Evolutionary conservation across 345 rosid genomes (phyloP).

Genomic region (Cardamine chenopodiifolia): DNA sequence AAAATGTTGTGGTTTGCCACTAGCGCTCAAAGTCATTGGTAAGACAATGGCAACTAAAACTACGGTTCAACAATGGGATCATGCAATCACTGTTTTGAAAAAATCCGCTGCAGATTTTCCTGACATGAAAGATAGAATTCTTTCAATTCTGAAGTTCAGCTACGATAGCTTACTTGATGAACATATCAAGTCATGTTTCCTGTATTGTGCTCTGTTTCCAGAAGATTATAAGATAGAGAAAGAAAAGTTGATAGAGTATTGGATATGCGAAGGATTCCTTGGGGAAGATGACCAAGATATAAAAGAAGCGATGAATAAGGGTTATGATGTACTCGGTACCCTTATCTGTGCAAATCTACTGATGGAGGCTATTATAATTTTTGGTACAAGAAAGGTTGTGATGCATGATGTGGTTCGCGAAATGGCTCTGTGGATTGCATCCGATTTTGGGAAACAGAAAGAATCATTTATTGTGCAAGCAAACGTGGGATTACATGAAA

Average conservation of each 20-base stretch:
- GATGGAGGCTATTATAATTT: not conserved
- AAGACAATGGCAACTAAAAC: too few relatives aligned
- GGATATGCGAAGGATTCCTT: not conserved
- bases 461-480: not conserved
- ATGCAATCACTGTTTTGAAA: too few relatives aligned
- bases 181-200: not conserved
- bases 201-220: not conserved
- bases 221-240: not conserved
- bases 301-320: not conserved
- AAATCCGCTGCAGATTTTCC: too few relatives aligned
- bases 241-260: constrained; percentile 3
- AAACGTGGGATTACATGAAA: not conserved
- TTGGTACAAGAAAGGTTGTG: rapidly evolving
- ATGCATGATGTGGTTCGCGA: not conserved
- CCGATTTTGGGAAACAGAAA: constrained; percentile 9
- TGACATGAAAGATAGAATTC: too few relatives aligned
- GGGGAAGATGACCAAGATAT: not conserved
- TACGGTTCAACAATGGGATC: too few relatives aligned
- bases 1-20: too few relatives aligned
- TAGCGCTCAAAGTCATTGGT: too few relatives aligned
- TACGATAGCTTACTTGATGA: too few relatives aligned
- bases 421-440: not conserved
- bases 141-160: too few relatives aligned
- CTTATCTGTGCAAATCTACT: not conserved
- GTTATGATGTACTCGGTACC: not conserved